Conservation (phyloP, 2,329 filamentous ascomycete species). For the Corynespora cassiicola region DNA sequence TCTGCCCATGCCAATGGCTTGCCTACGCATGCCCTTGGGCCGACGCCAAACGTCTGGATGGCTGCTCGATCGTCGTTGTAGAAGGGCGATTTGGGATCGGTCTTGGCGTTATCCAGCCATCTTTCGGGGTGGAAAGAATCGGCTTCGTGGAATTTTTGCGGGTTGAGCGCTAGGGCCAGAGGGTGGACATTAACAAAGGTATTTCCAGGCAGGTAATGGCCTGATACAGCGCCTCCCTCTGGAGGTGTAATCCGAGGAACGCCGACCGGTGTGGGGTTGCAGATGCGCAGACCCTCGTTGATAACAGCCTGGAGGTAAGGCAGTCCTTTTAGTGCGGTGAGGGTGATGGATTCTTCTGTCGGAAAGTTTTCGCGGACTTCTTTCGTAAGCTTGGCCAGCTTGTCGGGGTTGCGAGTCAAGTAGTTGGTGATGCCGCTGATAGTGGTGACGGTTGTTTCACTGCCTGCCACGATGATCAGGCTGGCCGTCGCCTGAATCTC, state of each 20-base stretch:
- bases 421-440: too few species aligned
- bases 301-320: constrained; percentile 20
- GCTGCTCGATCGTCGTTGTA: constrained; percentile 26
- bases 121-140: constrained; percentile 6
- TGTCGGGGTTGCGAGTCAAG: too few species aligned
- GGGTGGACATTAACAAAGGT: neutral
- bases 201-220: too few species aligned
- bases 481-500: constrained; percentile 45
- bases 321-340: too few species aligned
- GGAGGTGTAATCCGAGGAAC: too few species aligned
- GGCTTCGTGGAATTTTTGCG: constrained; percentile 3
- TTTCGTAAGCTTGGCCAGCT: too few species aligned
- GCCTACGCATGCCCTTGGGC: constrained; percentile 19
- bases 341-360: too few species aligned
- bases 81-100: constrained; percentile 10
- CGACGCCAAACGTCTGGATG: constrained; percentile 14
- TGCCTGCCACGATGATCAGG: too few species aligned
- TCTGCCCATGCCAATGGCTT: constrained; percentile 22
- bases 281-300: constrained; percentile 40
- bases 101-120: constrained; percentile 3
- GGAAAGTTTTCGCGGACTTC: too few species aligned
- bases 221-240: too few species aligned
- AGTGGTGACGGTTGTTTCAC: too few species aligned
- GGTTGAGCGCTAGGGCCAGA: neutral
- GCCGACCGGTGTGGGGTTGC: too few species aligned